Percentiles rank a stretch among this genome's conserved stretches.
Evolutionary conservation across 352 stramenopile species (phyloP).

Genomic region (Pythium phragmitis): DNA sequence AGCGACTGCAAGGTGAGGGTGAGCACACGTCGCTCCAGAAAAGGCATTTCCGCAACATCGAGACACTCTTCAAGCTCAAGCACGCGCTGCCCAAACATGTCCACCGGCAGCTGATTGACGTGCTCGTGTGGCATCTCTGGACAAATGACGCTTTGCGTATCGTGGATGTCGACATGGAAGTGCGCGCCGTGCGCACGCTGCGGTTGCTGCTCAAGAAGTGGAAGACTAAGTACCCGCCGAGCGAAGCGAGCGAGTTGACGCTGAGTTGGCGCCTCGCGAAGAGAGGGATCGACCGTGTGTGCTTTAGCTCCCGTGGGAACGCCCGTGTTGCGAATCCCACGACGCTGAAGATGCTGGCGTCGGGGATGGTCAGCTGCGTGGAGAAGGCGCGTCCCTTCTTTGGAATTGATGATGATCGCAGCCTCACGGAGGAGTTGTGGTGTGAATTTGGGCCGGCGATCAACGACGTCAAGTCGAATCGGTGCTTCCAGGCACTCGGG

Average conservation of each 20-base stretch:
- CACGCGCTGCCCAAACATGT: slow-evolving; percentile 44
- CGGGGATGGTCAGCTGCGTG: slow-evolving; percentile 44
- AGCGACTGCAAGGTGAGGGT: slow-evolving; percentile 24
- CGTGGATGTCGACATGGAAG: slow-evolving; percentile 53
- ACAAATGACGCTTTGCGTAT: slow-evolving; percentile 38
- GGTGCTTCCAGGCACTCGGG: slow-evolving; percentile 59
- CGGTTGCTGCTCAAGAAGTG: slow-evolving; percentile 58
- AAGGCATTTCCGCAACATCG: slow-evolving; percentile 56
- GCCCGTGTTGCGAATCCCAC: slow-evolving; percentile 41
- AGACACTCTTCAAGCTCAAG: slow-evolving; percentile 68
- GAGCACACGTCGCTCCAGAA: slow-evolving; percentile 35
- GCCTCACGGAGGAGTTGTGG: slow-evolving; percentile 55
- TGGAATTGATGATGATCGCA: slow-evolving; percentile 15
- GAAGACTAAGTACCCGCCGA: slow-evolving; percentile 31
- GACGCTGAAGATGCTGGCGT: slow-evolving; percentile 37
- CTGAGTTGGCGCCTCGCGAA: slow-evolving; percentile 51
- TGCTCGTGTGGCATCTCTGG: slow-evolving; percentile 51
- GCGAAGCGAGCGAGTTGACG: slow-evolving; percentile 25
- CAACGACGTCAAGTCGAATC: slow-evolving; percentile 43
- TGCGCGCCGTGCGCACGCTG: slow-evolving; percentile 39
- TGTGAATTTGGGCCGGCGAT: slow-evolving; percentile 38
- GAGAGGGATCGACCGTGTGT: slow-evolving; percentile 46
- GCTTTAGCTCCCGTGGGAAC: slow-evolving; percentile 40
- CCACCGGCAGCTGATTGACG: slow-evolving; percentile 45
- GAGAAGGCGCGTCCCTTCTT: slow-evolving; percentile 58